Conservation (phyloP, 768 basidiomycete species). For the Hygrocybe punicea region DNA sequence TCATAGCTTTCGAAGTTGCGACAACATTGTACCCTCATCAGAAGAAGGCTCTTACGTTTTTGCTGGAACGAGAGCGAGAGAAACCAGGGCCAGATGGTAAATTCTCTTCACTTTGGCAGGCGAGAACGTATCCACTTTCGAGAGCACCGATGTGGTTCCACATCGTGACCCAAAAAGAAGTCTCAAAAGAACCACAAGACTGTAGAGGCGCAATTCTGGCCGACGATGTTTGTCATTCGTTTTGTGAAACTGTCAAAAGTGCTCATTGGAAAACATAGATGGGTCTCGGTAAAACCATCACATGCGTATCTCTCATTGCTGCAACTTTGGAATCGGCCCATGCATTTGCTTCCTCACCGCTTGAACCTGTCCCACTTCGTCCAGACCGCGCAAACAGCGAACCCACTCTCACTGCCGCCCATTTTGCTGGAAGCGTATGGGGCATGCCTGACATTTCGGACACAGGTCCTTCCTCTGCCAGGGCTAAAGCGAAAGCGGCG, state of each 20-base stretch:
- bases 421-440: conserved; percentile 80
- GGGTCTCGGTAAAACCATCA: conserved; percentile 97
- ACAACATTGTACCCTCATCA: conserved; percentile 95
- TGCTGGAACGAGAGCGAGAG: conserved; percentile 84
- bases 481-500: conserved; percentile 64
- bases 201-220: conserved; percentile 89
- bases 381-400: conserved; percentile 27
- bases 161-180: conserved; percentile 78
- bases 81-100: conserved; percentile 52
- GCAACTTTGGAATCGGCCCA: conserved; percentile 72
- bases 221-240: conserved; percentile 74
- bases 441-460: conserved; percentile 63
- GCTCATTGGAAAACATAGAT: conserved; percentile 54
- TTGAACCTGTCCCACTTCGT: conserved; percentile 43
- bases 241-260: background rate
- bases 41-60: conserved; percentile 94
- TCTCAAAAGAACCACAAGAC: conserved; percentile 61
- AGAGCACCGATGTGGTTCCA: conserved; percentile 64
- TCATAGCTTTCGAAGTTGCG: conserved; percentile 62
- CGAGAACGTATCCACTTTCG: conserved; percentile 47
- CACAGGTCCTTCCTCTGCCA: conserved; percentile 36
- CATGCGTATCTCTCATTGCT: conserved; percentile 90
- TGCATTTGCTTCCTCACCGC: conserved; percentile 56
- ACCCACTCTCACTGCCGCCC: conserved; percentile 40
- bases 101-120: conserved; percentile 72